phyloP scores from a whole-genome alignment of 805 yeast species.

The Cyberlindnera americana region DNA sequence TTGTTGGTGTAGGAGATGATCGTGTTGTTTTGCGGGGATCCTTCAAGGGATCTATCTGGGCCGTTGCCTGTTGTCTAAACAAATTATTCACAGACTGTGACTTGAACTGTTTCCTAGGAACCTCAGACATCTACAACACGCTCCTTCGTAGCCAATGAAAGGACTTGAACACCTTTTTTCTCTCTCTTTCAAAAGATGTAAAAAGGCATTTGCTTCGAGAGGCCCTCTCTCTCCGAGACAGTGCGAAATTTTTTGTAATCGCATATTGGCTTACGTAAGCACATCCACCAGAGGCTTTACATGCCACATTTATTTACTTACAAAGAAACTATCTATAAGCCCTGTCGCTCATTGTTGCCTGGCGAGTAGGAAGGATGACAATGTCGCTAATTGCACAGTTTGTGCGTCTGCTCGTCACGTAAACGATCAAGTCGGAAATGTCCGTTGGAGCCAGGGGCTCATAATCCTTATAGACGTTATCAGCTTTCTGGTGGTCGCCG shows the following conservation, averaged over 20 bases:
- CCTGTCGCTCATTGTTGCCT: constrained; percentile 51
- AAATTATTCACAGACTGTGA: constrained; percentile 28
- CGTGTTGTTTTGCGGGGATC: constrained; percentile 8
- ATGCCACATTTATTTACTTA: too few species aligned
- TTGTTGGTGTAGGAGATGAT: constrained; percentile 14
- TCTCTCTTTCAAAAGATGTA: too few species aligned
- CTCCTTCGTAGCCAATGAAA: too few species aligned
- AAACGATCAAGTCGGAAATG: constrained; percentile 56
- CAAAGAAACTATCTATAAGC: constrained; percentile 14
- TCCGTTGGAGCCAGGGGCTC: constrained; percentile 56
- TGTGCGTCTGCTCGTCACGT: constrained; percentile 50
- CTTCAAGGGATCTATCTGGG: constrained; percentile 1
- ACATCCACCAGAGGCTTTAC: too few species aligned
- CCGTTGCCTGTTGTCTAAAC: constrained; percentile 23
- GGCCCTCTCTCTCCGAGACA: too few species aligned
- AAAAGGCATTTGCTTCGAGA: too few species aligned
- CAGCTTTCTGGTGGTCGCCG: constrained; percentile 51
- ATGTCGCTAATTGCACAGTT: constrained; percentile 69
- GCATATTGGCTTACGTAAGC: too few species aligned
- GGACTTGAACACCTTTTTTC: too few species aligned
- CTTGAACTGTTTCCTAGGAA: constrained; percentile 28
- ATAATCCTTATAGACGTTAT: constrained; percentile 51
- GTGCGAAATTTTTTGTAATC: too few species aligned
- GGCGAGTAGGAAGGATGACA: constrained; percentile 81
- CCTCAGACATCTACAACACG: constrained; percentile 7